Percentiles rank a stretch among this genome's conserved stretches.
phyloP scores from a whole-genome alignment of 192 early-diverging fungal genomes.

The Diversispora epigaea region DNA sequence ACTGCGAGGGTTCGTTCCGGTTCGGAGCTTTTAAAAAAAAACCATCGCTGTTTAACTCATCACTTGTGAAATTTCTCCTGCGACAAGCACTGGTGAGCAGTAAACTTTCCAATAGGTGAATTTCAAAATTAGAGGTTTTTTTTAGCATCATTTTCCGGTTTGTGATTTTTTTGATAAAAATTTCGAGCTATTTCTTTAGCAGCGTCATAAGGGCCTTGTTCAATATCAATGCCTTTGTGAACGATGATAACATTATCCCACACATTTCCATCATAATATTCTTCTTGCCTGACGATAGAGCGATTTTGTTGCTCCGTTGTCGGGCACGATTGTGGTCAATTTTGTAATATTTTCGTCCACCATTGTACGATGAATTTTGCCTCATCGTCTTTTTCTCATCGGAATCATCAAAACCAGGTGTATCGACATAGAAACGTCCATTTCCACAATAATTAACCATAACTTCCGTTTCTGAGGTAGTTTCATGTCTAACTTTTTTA shows the following conservation, averaged over 20 bases:
- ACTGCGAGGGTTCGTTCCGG: not conserved
- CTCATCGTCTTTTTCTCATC: slow-evolving; percentile 19
- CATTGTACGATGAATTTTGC: slow-evolving; percentile 3
- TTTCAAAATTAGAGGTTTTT: not conserved
- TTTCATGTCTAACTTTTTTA: slow-evolving; percentile 2
- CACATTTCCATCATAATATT: slow-evolving; percentile 25
- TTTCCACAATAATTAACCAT: not conserved
- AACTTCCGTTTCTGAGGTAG: slow-evolving; percentile 10
- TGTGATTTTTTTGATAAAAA: not conserved
- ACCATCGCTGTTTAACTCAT: not conserved
- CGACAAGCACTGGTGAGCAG: too few relatives aligned
- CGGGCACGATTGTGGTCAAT: not conserved
- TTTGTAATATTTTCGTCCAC: not conserved
- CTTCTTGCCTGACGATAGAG: slow-evolving; percentile 6
- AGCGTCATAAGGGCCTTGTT: not conserved
- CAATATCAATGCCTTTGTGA: not conserved
- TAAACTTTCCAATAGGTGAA: slow-evolving; percentile 12
- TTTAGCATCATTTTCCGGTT: too few relatives aligned
- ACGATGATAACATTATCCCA: slow-evolving; percentile 32
- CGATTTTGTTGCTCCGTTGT: not conserved
- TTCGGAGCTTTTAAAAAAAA: slow-evolving; percentile 12
- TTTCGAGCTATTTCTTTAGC: not conserved
- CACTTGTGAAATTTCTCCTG: too few relatives aligned
- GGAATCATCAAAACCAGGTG: slow-evolving; percentile 25
- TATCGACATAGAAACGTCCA: slow-evolving; percentile 19